Evolutionary conservation across 257 asterid genomes (phyloP).

Genomic region (Lycium barbarum): DNA sequence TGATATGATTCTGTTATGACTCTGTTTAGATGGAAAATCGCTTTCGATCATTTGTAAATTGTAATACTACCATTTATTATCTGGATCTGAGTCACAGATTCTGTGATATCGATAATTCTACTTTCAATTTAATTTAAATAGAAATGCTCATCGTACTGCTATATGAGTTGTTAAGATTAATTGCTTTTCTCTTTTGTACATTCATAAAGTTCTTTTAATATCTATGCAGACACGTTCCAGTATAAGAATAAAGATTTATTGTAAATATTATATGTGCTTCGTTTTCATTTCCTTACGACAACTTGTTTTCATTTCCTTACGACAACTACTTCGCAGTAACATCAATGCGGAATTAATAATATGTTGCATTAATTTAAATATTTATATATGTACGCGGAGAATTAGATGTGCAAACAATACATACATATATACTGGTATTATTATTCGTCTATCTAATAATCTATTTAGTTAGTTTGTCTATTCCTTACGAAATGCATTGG

Average conservation of each 20-base stretch:
- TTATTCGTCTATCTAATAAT: conserved; percentile 19
- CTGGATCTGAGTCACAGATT: background rate
- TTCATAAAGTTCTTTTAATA: background rate
- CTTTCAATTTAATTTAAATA: background rate
- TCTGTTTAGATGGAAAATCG: conserved; percentile 23
- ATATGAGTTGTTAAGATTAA: background rate
- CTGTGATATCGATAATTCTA: background rate
- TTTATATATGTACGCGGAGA: background rate
- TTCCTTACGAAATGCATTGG: background rate
- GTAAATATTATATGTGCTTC: background rate
- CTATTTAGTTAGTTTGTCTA: background rate
- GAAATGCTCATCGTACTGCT: background rate
- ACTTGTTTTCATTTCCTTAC: background rate
- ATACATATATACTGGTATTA: background rate
- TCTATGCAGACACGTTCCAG: too few relatives aligned
- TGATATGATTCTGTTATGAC: background rate
- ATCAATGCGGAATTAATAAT: background rate
- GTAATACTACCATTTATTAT: background rate
- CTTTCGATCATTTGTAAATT: background rate
- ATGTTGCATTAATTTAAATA: background rate
- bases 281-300: background rate
- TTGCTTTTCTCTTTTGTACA: background rate
- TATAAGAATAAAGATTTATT: too few relatives aligned
- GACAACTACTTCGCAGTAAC: background rate
- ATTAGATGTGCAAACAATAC: background rate